Base-by-base conservation (phyloP, 805 yeast genomes). In the Yamadazyma tumulicola region DNA sequence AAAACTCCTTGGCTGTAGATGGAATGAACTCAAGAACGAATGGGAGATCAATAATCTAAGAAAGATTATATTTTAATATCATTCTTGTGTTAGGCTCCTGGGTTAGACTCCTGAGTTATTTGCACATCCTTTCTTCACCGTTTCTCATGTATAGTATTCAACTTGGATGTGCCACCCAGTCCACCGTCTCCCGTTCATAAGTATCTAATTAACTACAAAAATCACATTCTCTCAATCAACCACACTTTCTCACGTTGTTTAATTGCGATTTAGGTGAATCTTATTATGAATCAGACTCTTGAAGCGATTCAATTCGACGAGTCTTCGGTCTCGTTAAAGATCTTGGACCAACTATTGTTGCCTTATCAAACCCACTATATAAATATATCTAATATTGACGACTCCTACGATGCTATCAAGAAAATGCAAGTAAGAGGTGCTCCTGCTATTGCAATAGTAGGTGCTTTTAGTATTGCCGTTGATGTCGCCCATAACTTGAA, bases 361-460 rank as follows among this genome's bases (percentile, higher is more conserved):
- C 98, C 98, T 0, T 87, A 85, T 46, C 71, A 81, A 34, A 77
- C 94, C 1, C 70, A 66, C 31, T 91, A 86, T 57, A 63, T 89
- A 14, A 54, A 69, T 1, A 74, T 91, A 38, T 45, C 63, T 24
- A 64, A 77, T 12, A 77, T 85, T 32, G 80, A 80, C 30, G 88
- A 82, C 55, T 97, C 95, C 3, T 86, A 64, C 59, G 69, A 72
- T 13, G 95, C 85, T n/a, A 91, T 91, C 57, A 81, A 79, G 52
- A 70, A 70, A 38, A 91, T 91, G 98, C 88, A 85, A 50, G 97
- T 94, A 4, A 73, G 98, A 55, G 98, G 98, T 24, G 98, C 98
- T 0, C 98, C 98, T 0, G 97, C 97, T 1, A 91, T 91, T 54
- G 97, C 97, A 42, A 85, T 91, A 38, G 97, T 91, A 2, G 97